These are phyloP conservation scores for Dendrobium officinale DNA, from an alignment of 106 monocot genomes.

Conservation along the genomic window DNA sequence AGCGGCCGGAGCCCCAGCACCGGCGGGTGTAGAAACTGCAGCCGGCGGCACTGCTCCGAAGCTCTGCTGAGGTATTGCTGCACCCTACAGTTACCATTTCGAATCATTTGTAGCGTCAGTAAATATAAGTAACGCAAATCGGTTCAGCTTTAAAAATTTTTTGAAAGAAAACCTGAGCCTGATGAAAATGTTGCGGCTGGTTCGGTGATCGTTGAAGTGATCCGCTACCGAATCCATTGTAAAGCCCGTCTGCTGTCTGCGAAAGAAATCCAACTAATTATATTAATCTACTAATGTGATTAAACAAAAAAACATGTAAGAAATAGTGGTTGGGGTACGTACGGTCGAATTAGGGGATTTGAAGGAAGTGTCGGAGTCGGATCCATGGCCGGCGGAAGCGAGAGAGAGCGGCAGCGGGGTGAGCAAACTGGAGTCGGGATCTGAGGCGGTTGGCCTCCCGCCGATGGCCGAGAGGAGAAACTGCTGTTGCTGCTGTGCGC, in stretches of 20 bases:
- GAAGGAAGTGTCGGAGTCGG: conserved; percentile 25
- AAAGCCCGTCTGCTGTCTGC: conserved; percentile 23
- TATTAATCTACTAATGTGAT: background rate
- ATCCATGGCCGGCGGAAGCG: conserved; percentile 14
- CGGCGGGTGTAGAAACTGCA: conserved; percentile 6
- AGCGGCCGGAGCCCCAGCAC: conserved; percentile 22
- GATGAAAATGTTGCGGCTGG: conserved; percentile 32
- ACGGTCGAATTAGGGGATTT: conserved; percentile 37
- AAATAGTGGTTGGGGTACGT: background rate
- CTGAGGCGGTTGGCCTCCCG: conserved; percentile 4
- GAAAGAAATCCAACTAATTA: background rate
- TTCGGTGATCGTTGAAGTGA: background rate
- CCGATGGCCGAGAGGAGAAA: conserved; percentile 27
- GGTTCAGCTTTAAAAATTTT: background rate
- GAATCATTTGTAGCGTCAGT: conserved; percentile 1
- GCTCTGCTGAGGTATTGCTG: conserved; percentile 29
- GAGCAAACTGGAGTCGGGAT: conserved; percentile 20
- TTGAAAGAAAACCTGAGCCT: conserved; percentile 23
- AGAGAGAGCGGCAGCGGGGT: conserved; percentile 45
- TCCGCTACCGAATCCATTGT: conserved; percentile 21
- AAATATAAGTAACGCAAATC: background rate
- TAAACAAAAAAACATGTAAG: background rate
- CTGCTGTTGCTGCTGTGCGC: conserved; percentile 41
- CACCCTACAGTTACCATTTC: conserved; percentile 4
- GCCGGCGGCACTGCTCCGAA: conserved; percentile 33